Conservation (phyloP, 805 yeast genomes). For the Ogataea methylovora region DNA sequence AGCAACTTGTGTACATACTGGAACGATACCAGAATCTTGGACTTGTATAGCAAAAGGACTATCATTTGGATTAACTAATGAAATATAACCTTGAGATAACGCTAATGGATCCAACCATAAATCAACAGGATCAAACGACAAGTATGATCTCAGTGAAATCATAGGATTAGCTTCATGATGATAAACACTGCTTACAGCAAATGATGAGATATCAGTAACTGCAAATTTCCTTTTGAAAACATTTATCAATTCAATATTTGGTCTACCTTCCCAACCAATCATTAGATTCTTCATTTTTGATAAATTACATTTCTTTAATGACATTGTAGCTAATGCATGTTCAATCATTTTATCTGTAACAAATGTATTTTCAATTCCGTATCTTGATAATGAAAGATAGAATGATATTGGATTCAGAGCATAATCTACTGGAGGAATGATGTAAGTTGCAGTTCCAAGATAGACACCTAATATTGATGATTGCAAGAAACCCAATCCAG, state of each 20-base stretch:
- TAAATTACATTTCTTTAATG: slow-evolving; percentile 45
- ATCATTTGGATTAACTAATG: slow-evolving; percentile 68
- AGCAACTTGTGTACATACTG: slow-evolving; percentile 88
- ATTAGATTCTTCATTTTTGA: slow-evolving; percentile 70
- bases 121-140: slow-evolving; percentile 84
- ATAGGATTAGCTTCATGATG: slow-evolving; percentile 77
- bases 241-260: slow-evolving; percentile 52
- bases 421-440: slow-evolving; percentile 72
- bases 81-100: slow-evolving; percentile 80
- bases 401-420: slow-evolving; percentile 68
- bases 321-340: slow-evolving; percentile 52
- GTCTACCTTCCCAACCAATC: slow-evolving; percentile 73
- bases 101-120: slow-evolving; percentile 83
- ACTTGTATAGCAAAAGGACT: slow-evolving; percentile 63
- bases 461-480: slow-evolving; percentile 79
- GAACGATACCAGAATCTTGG: slow-evolving; percentile 95
- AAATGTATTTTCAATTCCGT: slow-evolving; percentile 78
- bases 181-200: slow-evolving; percentile 70
- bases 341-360: slow-evolving; percentile 79
- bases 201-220: slow-evolving; percentile 54
- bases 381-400: slow-evolving; percentile 61
- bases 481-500: slow-evolving; percentile 84
- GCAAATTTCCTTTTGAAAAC: slow-evolving; percentile 56
- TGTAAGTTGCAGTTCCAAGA: slow-evolving; percentile 77
- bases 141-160: slow-evolving; percentile 76